phyloP scores from a whole-genome alignment of 139 green algal genomes.

The Axilococcus clingmanii region DNA sequence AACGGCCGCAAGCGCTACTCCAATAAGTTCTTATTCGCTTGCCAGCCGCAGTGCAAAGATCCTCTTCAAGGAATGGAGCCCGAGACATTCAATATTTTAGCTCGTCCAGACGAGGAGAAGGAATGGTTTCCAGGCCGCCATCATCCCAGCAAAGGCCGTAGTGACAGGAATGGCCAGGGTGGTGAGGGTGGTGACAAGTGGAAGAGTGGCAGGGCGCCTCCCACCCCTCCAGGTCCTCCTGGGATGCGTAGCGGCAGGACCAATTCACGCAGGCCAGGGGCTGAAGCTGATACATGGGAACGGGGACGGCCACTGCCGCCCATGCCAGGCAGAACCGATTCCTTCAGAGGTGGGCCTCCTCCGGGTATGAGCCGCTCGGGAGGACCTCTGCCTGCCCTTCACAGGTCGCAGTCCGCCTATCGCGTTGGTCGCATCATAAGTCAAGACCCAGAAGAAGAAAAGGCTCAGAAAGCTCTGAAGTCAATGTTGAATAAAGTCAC shows the following conservation, averaged over 20 bases:
- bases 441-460: slow-evolving; percentile 87
- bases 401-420: slow-evolving; percentile 50
- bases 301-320: slow-evolving; percentile 37
- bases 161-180: slow-evolving; percentile 6
- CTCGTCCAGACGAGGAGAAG: too few relatives aligned
- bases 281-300: slow-evolving; percentile 41
- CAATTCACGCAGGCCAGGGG: slow-evolving; percentile 4
- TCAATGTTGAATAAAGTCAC: slow-evolving; percentile 97
- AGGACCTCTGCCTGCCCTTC: slow-evolving; percentile 26
- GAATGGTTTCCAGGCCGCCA: not conserved
- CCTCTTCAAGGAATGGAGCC: not conserved
- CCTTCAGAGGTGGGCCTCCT: slow-evolving; percentile 14
- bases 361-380: slow-evolving; percentile 15
- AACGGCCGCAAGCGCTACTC: slow-evolving; percentile 18
- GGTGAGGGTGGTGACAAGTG: slow-evolving; percentile 2
- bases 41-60: not conserved
- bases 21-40: slow-evolving; percentile 8
- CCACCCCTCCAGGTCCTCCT: slow-evolving; percentile 10
- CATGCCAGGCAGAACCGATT: slow-evolving; percentile 7
- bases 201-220: slow-evolving; percentile 5
- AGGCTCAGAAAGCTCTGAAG: slow-evolving; percentile 85
- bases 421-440: slow-evolving; percentile 36
- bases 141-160: slow-evolving; percentile 1
- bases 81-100: too few relatives aligned
- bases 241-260: not conserved